Base-by-base conservation (phyloP, 352 stramenopile genomes). In the Lagenidium giganteum region DNA sequence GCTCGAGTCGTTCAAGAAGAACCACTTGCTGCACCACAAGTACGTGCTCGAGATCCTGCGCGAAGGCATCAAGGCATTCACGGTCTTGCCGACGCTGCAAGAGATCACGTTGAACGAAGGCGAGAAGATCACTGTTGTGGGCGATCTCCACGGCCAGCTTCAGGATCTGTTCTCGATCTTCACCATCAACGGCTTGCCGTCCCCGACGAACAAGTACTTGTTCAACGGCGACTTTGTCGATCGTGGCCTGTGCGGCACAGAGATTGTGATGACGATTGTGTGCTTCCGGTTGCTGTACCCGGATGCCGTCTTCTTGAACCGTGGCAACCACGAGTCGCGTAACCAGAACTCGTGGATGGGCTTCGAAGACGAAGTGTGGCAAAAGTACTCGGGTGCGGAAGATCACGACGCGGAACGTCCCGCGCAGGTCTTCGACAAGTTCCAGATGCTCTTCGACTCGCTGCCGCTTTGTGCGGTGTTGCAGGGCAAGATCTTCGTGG, bases 161-260 rank as follows among this genome's bases (percentile, higher is more conserved):
- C 76, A 95, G 27, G 93, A 98, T 52, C 62, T 98, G 2, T 95
- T 90, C 34, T 84, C 86, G 7, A 96, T 97, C 39, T 95, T 98
- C 36, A 93, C 70, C 14, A 78, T 93, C 44, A 95, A 93, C 48
- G 87, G 87, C 0, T 47, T 93, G 27, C 92, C 93, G 12, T 84
- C 62, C 3, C 26, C 40, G 13, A 87, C 74, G 17, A 98, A 96
- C 58, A 83, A 83, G 51, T 96, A 96, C 54, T 53, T 98, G 2
- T 97, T 98, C 64, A 98, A 98, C 56, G 92, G 92, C 0, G 92
- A 98, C 47, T 97, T 97, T 53, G 93, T 97, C 21, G 93, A 98
- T 51, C 72, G 93, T 17, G 93, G 93, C 0, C 57, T 70, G 33
- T 80, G 95, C 43, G 87, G 88, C 43, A 70, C 76, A 2, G 90